Base-by-base conservation (phyloP, 331 rosid species). In the Acacia concinna region DNA sequence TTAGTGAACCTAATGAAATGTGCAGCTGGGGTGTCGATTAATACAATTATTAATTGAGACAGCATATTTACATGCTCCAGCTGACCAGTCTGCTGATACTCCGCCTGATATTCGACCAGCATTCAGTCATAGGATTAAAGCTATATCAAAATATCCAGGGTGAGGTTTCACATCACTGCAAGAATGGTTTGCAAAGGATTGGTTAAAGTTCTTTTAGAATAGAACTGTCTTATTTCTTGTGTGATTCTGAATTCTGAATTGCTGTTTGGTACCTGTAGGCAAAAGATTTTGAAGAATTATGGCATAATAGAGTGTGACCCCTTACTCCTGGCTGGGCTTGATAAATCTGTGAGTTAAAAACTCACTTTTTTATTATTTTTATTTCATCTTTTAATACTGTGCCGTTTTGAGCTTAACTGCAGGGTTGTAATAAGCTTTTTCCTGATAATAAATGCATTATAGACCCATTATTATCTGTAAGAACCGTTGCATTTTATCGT, bases 81-180 rank as follows among this genome's bases (percentile, higher is more conserved):
- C 88, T 69, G 84, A 77, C 81, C 94, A 91, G 78, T 85, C 77
- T 73, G 90, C 85, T 32, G 97, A 91, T 47, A 71, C 73, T 40
- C 97, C 97, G 57, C 97, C 97, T 41, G 97, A 93, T 75, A 81
- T 93, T 78, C 90, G 91, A 80, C 97, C 97, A 41, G 97, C 97
- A 49, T 93, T 93, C 83, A 88, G 85, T 84, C 97, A 91, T 83
- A 87, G 83, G 81, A 79, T 91, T 83, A 93, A 91, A 78, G 78
- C 88, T 14, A 79, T 84, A 10, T 37, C 87, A 54, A 91, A 74
- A 79, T 69, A 49, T 82, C 86, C 90, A 74, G 85, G 94, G 97
- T 91, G 88, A 88, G 88, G 64, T 71, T 84, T 72, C n/a, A 21
- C 20, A 57, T 69, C 60, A 31, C 51, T 28, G 41, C 35, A 44